These are phyloP conservation scores for Cercospora sp. DNA, from an alignment of 2,329 filamentous ascomycete species.

Conservation along the genomic window DNA sequence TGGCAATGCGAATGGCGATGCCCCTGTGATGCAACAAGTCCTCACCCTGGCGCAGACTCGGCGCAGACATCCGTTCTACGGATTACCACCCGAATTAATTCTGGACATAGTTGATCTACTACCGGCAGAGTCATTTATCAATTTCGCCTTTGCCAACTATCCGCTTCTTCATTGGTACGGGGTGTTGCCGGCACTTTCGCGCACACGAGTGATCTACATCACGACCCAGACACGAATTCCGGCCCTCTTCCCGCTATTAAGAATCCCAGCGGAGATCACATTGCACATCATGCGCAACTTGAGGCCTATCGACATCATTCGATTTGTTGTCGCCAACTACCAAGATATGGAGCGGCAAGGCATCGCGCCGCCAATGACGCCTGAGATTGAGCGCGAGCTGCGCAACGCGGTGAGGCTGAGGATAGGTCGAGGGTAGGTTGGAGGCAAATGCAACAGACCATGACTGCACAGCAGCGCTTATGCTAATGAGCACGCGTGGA, in stretches of 20 bases:
- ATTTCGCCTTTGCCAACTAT: slow-evolving; percentile 50
- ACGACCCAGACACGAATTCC: slow-evolving; percentile 35
- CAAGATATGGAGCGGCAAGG: slow-evolving; percentile 37
- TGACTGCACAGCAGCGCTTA: not conserved
- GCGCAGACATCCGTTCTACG: slow-evolving; percentile 39
- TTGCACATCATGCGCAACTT: slow-evolving; percentile 42
- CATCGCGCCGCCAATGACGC: slow-evolving; percentile 38
- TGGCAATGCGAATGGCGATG: not conserved
- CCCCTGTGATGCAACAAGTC: slow-evolving; percentile 8
- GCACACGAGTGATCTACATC: slow-evolving; percentile 34
- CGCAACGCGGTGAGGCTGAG: slow-evolving; percentile 12
- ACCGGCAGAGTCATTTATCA: slow-evolving; percentile 44
- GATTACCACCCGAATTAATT: slow-evolving; percentile 50
- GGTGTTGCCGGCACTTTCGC: slow-evolving; percentile 39
- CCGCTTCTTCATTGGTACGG: slow-evolving; percentile 44
- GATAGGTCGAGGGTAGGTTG: slow-evolving; percentile 1
- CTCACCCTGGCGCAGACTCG: slow-evolving; percentile 9
- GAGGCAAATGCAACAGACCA: not conserved
- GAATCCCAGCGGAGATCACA: slow-evolving; percentile 45
- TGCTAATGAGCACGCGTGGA: not conserved
- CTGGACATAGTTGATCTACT: slow-evolving; percentile 48
- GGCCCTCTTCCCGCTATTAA: slow-evolving; percentile 33
- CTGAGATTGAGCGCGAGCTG: slow-evolving; percentile 25
- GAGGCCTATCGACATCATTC: slow-evolving; percentile 41
- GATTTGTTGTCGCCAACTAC: slow-evolving; percentile 43